Conservation (phyloP, 306 rosid genomes). For the Cercis canadensis region DNA sequence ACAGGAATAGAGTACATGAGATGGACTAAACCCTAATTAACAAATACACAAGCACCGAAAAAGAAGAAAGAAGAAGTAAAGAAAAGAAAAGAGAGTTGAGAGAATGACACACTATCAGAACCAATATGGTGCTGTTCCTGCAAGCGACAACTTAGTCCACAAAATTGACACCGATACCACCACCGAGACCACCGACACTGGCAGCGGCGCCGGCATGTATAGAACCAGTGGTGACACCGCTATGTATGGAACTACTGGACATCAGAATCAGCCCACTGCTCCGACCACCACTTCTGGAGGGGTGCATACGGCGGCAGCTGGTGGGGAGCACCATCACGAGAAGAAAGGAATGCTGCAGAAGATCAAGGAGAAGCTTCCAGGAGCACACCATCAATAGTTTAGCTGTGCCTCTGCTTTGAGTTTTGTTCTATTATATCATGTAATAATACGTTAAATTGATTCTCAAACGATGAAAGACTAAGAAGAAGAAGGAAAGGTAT, state of each 20-base stretch:
- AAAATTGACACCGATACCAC: conserved; percentile 15
- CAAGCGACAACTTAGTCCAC: conserved; percentile 33
- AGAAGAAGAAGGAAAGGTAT: too few species aligned
- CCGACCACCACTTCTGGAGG: not conserved
- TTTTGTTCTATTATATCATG: too few species aligned
- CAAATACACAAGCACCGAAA: not conserved
- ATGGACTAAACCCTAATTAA: not conserved
- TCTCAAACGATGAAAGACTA: too few species aligned
- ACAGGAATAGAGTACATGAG: too few species aligned
- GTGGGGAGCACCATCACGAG: not conserved
- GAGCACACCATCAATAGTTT: conserved; percentile 25
- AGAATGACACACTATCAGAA: conserved; percentile 46
- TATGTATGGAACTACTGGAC: too few species aligned
- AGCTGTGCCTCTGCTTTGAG: too few species aligned
- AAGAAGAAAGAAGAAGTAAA: too few species aligned
- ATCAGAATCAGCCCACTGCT: not conserved
- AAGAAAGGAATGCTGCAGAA: conserved; percentile 50
- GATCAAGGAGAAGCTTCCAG: conserved; percentile 46
- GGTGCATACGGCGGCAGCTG: not conserved
- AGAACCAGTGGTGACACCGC: not conserved
- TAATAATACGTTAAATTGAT: too few species aligned
- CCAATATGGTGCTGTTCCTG: conserved; percentile 51
- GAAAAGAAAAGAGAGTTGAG: not conserved
- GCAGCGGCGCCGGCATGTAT: not conserved
- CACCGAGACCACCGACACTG: conserved; percentile 22